A percentile compares a stretch with the other conserved stretches of the same genome.
phyloP scores from a whole-genome alignment of 2,329 filamentous ascomycete genomes.

The Aspergillus candidus region DNA sequence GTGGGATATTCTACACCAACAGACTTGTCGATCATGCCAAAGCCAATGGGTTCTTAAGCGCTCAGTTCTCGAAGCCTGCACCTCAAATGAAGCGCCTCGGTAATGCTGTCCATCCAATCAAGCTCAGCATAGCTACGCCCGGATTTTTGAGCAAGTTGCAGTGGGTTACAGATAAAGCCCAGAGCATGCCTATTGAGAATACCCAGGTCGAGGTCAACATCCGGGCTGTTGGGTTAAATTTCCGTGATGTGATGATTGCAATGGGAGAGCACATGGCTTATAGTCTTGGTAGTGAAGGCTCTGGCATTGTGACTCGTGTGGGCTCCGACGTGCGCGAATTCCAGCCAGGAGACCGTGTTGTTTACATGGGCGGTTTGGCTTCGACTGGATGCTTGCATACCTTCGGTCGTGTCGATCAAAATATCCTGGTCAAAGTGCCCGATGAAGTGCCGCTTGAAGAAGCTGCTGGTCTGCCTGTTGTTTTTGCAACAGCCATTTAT shows the following conservation, averaged over 20 bases:
- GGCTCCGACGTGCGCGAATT: conserved; percentile 28
- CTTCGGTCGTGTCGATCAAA: too few species aligned
- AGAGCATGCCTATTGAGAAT: neutral
- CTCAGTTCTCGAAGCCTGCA: neutral
- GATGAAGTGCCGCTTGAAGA: neutral
- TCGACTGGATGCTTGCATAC: too few species aligned
- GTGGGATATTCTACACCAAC: neutral
- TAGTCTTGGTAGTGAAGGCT: conserved; percentile 36
- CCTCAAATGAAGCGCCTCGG: neutral
- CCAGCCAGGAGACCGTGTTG: conserved; percentile 37
- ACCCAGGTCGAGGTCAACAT: conserved; percentile 20
- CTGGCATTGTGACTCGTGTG: conserved; percentile 33
- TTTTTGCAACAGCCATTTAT: conserved; percentile 14
- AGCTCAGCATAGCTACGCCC: too few species aligned
- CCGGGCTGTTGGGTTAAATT: conserved; percentile 12
- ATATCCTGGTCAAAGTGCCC: too few species aligned
- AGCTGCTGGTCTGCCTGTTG: conserved; percentile 1
- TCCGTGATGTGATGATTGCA: conserved; percentile 11
- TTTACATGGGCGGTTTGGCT: neutral
- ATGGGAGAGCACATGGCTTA: conserved; percentile 22
- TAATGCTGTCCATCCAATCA: neutral
- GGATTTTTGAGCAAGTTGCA: neutral
- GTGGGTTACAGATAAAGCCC: neutral
- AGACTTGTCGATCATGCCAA: neutral
- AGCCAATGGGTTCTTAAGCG: neutral